Percentiles rank a stretch among this genome's conserved stretches.
These are phyloP conservation scores for Euphorbia tirucalli DNA, from an alignment of 345 rosid genomes.

Conservation along the genomic window DNA sequence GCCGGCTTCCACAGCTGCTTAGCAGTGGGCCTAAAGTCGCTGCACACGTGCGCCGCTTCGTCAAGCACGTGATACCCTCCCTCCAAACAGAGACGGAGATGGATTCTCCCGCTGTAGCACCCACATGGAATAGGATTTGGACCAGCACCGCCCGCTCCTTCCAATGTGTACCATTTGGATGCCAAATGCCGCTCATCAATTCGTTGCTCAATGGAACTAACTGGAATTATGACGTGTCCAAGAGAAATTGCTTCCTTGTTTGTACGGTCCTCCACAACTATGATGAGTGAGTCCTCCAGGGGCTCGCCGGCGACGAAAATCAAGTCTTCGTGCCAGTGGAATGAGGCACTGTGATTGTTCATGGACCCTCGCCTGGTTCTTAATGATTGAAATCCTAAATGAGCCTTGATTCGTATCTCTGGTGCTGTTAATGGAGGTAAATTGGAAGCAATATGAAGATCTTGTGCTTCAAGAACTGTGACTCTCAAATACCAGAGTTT, in stretches of 20 bases:
- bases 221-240: constrained; percentile 61
- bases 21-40: constrained; percentile 93
- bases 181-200: constrained; percentile 74
- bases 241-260: constrained; percentile 48
- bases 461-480: constrained; percentile 86
- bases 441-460: constrained; percentile 66
- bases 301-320: constrained; percentile 92
- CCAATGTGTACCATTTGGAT: constrained; percentile 66
- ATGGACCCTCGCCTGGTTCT: constrained; percentile 75
- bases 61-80: constrained; percentile 99
- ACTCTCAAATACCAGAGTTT: constrained; percentile 91
- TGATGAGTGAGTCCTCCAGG: constrained; percentile 64
- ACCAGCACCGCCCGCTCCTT: constrained; percentile 33
- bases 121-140: constrained; percentile 17
- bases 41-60: constrained; percentile 97
- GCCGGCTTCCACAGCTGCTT: constrained; percentile 98
- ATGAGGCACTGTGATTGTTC: constrained; percentile 62
- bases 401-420: constrained; percentile 75
- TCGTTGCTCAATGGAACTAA: constrained; percentile 73
- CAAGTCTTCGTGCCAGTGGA: constrained; percentile 91
- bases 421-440: constrained; percentile 86
- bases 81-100: constrained; percentile 75
- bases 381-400: constrained; percentile 77
- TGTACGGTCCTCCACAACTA: constrained; percentile 78
- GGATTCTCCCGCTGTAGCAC: constrained; percentile 64